Evolutionary conservation across 1,139 yeast species (phyloP).

Genomic region (Candida labiduridarum): DNA sequence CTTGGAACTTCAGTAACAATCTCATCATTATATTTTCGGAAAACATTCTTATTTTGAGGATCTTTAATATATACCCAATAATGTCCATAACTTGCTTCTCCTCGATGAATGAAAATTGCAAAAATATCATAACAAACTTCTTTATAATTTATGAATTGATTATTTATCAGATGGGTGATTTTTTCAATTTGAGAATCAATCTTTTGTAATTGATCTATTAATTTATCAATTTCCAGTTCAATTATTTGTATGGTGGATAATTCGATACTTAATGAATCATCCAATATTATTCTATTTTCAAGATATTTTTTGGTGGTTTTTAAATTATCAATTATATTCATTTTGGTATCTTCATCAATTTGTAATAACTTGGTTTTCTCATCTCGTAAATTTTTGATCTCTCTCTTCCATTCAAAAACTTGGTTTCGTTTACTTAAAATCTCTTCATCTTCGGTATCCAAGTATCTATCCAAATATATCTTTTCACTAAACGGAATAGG

Average conservation of each 20-base stretch:
- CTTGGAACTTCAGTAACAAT: slow-evolving; percentile 76
- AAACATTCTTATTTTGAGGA: slow-evolving; percentile 59
- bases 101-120: slow-evolving; percentile 92
- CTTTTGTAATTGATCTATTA: slow-evolving; percentile 31
- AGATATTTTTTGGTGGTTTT: slow-evolving; percentile 60
- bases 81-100: slow-evolving; percentile 95
- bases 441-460: slow-evolving; percentile 68
- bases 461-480: slow-evolving; percentile 83
- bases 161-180: slow-evolving; percentile 50
- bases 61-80: slow-evolving; percentile 94
- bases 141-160: slow-evolving; percentile 62
- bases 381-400: slow-evolving; percentile 46
- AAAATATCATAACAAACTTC: slow-evolving; percentile 78
- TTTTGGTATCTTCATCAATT: slow-evolving; percentile 50
- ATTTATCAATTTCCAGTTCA: slow-evolving; percentile 26
- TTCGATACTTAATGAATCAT: slow-evolving; percentile 18
- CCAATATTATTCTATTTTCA: slow-evolving; percentile 35
- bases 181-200: slow-evolving; percentile 41
- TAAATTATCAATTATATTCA: slow-evolving; percentile 51
- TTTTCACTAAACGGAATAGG: slow-evolving; percentile 80
- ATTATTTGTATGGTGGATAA: slow-evolving; percentile 15
- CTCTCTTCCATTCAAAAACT: slow-evolving; percentile 64
- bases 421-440: slow-evolving; percentile 57
- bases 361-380: slow-evolving; percentile 44
- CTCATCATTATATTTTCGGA: slow-evolving; percentile 92